Conservation (phyloP, 1,284 basidiomycete genomes). For the Sporisorium scitamineum region DNA sequence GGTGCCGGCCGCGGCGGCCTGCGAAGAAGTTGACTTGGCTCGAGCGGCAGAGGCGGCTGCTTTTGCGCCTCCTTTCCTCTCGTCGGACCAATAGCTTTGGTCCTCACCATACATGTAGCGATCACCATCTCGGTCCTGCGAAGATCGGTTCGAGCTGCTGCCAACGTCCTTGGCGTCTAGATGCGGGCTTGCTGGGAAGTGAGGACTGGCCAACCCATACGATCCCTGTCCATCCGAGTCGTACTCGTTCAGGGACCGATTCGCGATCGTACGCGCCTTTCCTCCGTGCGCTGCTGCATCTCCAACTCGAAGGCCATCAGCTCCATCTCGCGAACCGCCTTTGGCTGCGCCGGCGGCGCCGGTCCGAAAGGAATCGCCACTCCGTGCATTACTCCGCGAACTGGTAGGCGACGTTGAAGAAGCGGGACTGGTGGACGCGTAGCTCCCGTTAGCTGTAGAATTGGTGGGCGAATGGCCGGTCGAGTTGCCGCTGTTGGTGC, state of each 20-base stretch:
- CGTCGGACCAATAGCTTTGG: slow-evolving; percentile 51
- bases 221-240: slow-evolving; percentile 50
- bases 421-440: slow-evolving; percentile 33
- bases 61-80: slow-evolving; percentile 34
- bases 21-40: slow-evolving; percentile 28
- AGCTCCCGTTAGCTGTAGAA: slow-evolving; percentile 38
- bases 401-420: slow-evolving; percentile 40
- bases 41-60: slow-evolving; percentile 21
- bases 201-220: slow-evolving; percentile 44
- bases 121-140: slow-evolving; percentile 49
- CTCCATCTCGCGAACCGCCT: slow-evolving; percentile 44
- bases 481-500: slow-evolving; percentile 45
- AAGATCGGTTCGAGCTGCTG: slow-evolving; percentile 32
- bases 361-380: slow-evolving; percentile 50
- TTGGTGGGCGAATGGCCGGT: slow-evolving; percentile 47
- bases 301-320: slow-evolving; percentile 46
- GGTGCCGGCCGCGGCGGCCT: slow-evolving; percentile 26
- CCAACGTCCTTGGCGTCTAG: slow-evolving; percentile 39
- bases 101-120: slow-evolving; percentile 54
- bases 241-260: slow-evolving; percentile 47
- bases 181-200: slow-evolving; percentile 50
- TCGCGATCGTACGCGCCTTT: slow-evolving; percentile 51
- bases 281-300: slow-evolving; percentile 49
- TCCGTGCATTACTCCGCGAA: slow-evolving; percentile 31
- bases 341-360: slow-evolving; percentile 20